phyloP scores from a whole-genome alignment of 495 filamentous ascomycete genomes.

The Lophiostoma macrostomum region DNA sequence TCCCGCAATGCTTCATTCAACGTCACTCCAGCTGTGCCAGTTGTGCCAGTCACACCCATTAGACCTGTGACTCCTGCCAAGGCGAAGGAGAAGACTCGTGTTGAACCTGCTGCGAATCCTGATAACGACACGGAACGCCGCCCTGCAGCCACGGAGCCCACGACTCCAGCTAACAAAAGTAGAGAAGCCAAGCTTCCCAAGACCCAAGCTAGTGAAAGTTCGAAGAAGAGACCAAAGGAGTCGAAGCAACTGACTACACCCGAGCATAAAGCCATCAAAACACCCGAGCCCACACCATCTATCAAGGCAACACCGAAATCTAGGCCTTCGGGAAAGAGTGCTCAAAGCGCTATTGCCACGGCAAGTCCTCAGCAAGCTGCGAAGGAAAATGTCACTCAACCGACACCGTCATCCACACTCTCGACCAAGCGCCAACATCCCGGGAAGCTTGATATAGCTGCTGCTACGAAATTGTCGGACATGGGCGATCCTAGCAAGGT shows the following conservation, averaged over 20 bases:
- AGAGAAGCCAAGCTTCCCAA: too few species aligned
- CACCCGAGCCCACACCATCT: too few species aligned
- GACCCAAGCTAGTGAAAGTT: too few species aligned
- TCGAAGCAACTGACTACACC: too few species aligned
- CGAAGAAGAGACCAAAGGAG: too few species aligned
- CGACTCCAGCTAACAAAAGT: too few species aligned
- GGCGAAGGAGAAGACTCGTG: slow-evolving; percentile 1
- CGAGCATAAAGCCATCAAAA: too few species aligned
- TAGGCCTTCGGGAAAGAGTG: slow-evolving; percentile 13
- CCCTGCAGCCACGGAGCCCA: too few species aligned
- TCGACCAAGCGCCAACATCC: slow-evolving; percentile 56
- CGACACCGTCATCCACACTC: not conserved
- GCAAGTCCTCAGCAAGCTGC: slow-evolving; percentile 13
- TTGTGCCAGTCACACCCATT: slow-evolving; percentile 25
- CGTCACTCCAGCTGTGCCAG: slow-evolving; percentile 26
- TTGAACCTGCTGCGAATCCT: not conserved
- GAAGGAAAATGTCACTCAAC: not conserved
- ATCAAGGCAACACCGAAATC: slow-evolving; percentile 17
- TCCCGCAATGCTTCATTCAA: slow-evolving; percentile 15
- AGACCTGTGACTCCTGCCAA: slow-evolving; percentile 17
- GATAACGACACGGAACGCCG: too few species aligned
- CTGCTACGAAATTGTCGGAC: slow-evolving; percentile 44
- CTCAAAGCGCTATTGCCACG: too few species aligned
- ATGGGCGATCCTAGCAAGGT: slow-evolving; percentile 17
- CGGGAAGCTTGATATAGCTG: slow-evolving; percentile 62